phyloP scores from a whole-genome alignment of 257 asterid genomes.

The Fraxinus anomala region DNA sequence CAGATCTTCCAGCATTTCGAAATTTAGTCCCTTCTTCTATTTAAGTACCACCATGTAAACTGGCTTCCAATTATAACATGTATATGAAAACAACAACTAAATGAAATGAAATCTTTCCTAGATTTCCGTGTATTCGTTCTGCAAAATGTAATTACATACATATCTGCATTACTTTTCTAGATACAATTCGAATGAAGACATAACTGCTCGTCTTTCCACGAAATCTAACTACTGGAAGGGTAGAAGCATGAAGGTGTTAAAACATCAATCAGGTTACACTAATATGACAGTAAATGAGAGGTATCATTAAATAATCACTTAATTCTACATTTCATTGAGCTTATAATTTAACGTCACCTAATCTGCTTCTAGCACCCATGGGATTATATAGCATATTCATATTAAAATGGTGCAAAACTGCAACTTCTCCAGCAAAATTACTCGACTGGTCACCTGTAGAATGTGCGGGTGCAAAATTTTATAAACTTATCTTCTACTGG shows the following conservation, averaged over 20 bases:
- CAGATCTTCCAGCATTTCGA: not conserved
- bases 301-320: too few species aligned
- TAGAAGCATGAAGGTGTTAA: too few species aligned
- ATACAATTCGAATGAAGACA: not conserved
- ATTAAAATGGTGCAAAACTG: not conserved
- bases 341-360: too few species aligned
- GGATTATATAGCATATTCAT: too few species aligned
- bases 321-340: too few species aligned
- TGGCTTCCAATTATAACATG: not conserved
- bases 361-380: too few species aligned
- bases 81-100: not conserved
- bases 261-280: too few species aligned
- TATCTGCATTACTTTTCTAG: not conserved
- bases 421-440: not conserved
- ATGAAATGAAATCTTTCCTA: not conserved
- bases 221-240: not conserved
- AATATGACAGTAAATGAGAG: too few species aligned
- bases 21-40: not conserved
- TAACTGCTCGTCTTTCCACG: not conserved
- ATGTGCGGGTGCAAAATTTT: not conserved
- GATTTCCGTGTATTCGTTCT: not conserved
- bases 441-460: not conserved
- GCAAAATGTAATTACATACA: not conserved
- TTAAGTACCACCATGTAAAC: not conserved
- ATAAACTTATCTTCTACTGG: not conserved